Evolutionary conservation across 1,284 basidiomycete species (phyloP), one percentile per base, ranked within the genome.

Genomic region (Boletus semigastroideus): DNA sequence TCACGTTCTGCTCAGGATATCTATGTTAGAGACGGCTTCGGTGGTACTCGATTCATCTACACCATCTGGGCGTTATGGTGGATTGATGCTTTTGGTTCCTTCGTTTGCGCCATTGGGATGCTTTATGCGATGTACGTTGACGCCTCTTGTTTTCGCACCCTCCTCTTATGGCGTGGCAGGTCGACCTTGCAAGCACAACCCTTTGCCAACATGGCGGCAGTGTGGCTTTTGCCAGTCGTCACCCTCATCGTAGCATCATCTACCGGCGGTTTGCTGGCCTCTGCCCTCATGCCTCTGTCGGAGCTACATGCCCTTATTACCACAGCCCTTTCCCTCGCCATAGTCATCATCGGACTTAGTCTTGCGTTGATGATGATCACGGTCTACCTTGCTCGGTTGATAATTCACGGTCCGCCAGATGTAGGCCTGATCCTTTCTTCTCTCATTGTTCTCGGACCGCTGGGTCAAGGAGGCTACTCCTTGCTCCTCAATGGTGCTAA

Each of bases 41-140:
- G 78, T 45, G 78, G 79, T 4, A 56, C 45, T 1, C 52, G 62
- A 10, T 81, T 83, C 57, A 74, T 78, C 8, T 77, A 72, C 48
- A 69, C 81, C 9, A 72, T 83, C 5, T 82, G 83, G 74, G 79
- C 67, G 9, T 69, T 84, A 31, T 88, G 85, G 86, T 87, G 83
- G 85, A 55, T 83, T 45, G 78, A 82, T 56, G 70, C 74, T 0
- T 54, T 71, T 1, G 53, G 79, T 6, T 77, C 83, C 3, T 66
- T 81, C 34, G 12, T 74, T 11, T 73, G 79, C 56, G 78, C 77
- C 45, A 76, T 84, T 45, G 83, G 82, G 6, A 72, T 85, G 66
- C 61, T 83, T 12, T 78, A 83, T 58, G 64, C 75, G 9, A 83
- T 84, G 78, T 78, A 55, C 52, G 76, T 63, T 8, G n/a, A 19